Evolutionary conservation across 352 stramenopile genomes (phyloP).

Genomic region (Phytophthora syringae): DNA sequence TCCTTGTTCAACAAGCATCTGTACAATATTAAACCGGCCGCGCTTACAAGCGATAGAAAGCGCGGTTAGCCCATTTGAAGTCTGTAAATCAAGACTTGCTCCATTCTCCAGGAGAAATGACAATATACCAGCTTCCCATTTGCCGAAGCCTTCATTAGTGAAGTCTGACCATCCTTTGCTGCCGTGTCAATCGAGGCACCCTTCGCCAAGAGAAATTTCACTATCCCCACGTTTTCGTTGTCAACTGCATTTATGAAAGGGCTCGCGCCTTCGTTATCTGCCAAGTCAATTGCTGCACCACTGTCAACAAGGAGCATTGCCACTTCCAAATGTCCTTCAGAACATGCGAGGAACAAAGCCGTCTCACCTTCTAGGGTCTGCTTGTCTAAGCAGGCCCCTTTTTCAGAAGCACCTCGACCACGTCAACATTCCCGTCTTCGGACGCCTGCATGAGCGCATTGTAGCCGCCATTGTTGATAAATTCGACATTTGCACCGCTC

Average conservation of each 20-base stretch:
- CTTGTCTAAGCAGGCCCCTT: slow-evolving; percentile 6
- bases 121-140: not conserved
- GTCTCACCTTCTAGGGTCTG: not conserved
- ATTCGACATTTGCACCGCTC: not conserved
- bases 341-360: slow-evolving; percentile 1
- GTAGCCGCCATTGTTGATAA: not conserved
- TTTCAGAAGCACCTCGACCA: slow-evolving; percentile 4
- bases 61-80: not conserved
- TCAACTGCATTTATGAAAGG: not conserved
- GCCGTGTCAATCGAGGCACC: slow-evolving; percentile 4
- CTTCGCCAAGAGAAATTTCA: not conserved
- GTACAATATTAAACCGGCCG: not conserved
- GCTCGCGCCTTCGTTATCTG: not conserved
- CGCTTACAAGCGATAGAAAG: not conserved
- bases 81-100: not conserved
- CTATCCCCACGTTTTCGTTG: not conserved
- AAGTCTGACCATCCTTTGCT: slow-evolving; percentile 1
- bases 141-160: slow-evolving; percentile 2
- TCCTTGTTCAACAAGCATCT: not conserved
- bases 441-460: slow-evolving; percentile 1
- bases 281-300: not conserved
- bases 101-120: slow-evolving; percentile 1
- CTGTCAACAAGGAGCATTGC: not conserved
- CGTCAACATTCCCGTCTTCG: not conserved
- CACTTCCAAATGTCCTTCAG: not conserved